These are phyloP conservation scores for Solanum lycopersicoides DNA, from an alignment of 257 asterid genomes.

Conservation along the genomic window DNA sequence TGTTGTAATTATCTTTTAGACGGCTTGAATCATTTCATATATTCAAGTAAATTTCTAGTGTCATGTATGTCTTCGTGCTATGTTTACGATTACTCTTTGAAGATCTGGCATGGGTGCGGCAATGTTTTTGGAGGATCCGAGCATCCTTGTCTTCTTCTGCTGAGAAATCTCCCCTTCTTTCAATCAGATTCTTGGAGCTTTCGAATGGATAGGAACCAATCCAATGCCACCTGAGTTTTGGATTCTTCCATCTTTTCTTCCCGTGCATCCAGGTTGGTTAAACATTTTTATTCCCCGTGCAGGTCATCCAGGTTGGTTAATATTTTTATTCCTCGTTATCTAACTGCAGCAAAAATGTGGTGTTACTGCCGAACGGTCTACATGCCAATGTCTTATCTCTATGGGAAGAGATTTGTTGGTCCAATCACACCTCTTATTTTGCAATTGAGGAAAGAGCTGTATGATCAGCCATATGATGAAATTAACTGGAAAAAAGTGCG, in stretches of 20 bases:
- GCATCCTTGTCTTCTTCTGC: neutral
- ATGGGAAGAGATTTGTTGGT: slow-evolving; percentile 66
- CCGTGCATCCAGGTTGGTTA: slow-evolving; percentile 65
- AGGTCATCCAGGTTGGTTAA: neutral
- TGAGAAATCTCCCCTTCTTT: neutral
- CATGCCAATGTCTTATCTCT: slow-evolving; percentile 80
- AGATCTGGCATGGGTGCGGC: neutral
- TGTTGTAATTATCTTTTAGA: neutral
- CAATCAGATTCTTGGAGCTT: slow-evolving; percentile 16
- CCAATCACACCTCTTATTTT: slow-evolving; percentile 54
- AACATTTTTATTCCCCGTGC: neutral
- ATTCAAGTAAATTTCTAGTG: neutral
- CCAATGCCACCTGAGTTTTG: slow-evolving; percentile 15
- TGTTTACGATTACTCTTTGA: neutral
- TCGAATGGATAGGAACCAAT: slow-evolving; percentile 62
- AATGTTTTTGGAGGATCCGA: neutral
- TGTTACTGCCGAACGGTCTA: slow-evolving; percentile 63
- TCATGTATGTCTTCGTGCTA: neutral
- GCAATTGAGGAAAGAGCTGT: slow-evolving; percentile 55
- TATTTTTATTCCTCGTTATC: neutral
- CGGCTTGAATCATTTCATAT: neutral
- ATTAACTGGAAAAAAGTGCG: slow-evolving; percentile 51
- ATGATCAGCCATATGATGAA: slow-evolving; percentile 43
- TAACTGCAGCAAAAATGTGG: slow-evolving; percentile 64
- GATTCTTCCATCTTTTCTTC: slow-evolving; percentile 52